Percentiles rank a stretch among this genome's conserved stretches.
These are phyloP conservation scores for Argentina anserina DNA, from an alignment of 306 rosid genomes.

Conservation along the genomic window DNA sequence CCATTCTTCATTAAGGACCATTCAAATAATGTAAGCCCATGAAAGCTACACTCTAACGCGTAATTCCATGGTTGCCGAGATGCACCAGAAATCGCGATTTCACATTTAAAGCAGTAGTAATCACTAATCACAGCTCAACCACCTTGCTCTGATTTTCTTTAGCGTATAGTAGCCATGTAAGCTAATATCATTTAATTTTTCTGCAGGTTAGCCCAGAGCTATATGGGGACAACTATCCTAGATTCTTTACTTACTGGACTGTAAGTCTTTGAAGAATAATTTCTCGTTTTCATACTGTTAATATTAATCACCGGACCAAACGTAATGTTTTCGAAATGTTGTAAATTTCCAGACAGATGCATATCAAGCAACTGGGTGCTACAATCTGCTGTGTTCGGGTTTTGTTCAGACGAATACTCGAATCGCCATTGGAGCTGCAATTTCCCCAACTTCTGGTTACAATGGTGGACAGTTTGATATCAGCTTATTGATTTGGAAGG, in stretches of 20 bases:
- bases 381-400: constrained; percentile 86
- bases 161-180: constrained; percentile 15
- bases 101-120: constrained; percentile 37
- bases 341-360: constrained; percentile 72
- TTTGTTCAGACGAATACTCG: constrained; percentile 83
- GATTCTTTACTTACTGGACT: constrained; percentile 98
- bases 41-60: constrained; percentile 21
- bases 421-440: constrained; percentile 96
- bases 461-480: constrained; percentile 83
- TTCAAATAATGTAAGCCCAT: neutral
- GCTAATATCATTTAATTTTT: constrained; percentile 39
- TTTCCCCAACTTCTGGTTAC: constrained; percentile 83
- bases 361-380: constrained; percentile 95
- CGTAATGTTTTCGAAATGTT: neutral
- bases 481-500: constrained; percentile 92
- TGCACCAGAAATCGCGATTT: constrained; percentile 10
- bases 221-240: constrained; percentile 85
- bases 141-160: constrained; percentile 22
- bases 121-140: constrained; percentile 38
- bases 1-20: neutral
- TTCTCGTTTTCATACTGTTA: constrained; percentile 17
- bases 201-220: constrained; percentile 94
- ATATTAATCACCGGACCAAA: neutral
- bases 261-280: constrained; percentile 38
- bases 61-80: neutral